Base-by-base conservation (phyloP, 2,329 filamentous ascomycete species). In the Paraphaeosphaeria minitans region DNA sequence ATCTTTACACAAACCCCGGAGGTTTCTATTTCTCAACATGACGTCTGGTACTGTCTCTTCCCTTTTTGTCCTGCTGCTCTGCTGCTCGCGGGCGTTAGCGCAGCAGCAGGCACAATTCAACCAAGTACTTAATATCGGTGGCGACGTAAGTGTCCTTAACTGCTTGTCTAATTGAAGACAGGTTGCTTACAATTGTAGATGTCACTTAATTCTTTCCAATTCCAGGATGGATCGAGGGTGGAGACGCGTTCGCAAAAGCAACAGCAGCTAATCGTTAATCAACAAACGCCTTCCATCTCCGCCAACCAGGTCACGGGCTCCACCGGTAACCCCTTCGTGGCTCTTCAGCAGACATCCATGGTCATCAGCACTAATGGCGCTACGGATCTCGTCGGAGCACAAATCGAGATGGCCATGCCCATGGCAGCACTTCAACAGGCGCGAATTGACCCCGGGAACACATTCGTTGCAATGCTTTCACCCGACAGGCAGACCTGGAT, bases 221-320 rank as follows among this genome's bases (percentile, higher is more conserved):
- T 77, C 53, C 74, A 73, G 10, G 74, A 77, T 59, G 67, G 72
- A 46, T 75, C 73, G 37, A 74, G 69, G 57, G 59, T 77, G 37
- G 74, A 77, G 63, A 75, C 74, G 1, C 76, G 74, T 55, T 76
- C 74, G 3, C 74, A 77, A 51, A 75, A 68, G 48, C 74, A 77
- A 56, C 74, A 73, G 37, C 74, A 77, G 55, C 61, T 77, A 71
- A 75, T 77, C 27, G 74, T 77, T 70, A 77, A 77, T 74, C 74
- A 77, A 63, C 70, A 77, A 61, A 68, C 65, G 31, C 69, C 71
- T 10, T 62, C 74, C 5, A 66, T 77, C 21, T 67, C 72, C 8
- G 66, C 71, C 13, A 75, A 75, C 61, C 73, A 76, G 55, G 72
- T 77, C 45, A 75, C 74, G 21, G 74, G 74, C 5, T 68, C 73